Evolutionary conservation across 306 rosid genomes (phyloP), one percentile per base, ranked within the genome.

Genomic region (Clitoria ternatea): DNA sequence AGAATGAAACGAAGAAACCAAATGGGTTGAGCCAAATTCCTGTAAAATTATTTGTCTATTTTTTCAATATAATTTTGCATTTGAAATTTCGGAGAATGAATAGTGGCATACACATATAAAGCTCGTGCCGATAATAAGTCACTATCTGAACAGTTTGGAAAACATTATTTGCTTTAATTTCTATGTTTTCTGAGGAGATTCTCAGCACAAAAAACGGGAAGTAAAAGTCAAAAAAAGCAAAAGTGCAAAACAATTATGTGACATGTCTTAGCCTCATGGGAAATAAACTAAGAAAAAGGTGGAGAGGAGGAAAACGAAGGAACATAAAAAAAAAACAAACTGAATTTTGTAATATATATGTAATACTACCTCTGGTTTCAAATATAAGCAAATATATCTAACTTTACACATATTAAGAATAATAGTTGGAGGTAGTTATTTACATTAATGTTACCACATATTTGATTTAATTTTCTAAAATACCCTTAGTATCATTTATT

Each of bases 111-210:
- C 48, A 61, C n/a, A 37, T 17, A 65, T 5, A 54, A 53, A 42
- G 52, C 56, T n/a, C 37, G 69, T 32, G 68, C 61, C 9, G 60
- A 72, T 30, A 59, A 72, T 45, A 10, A 33, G 7, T 43, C 65
- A 62, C 65, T 39, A 26, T 27, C 13, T 9, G 49, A 73, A 7
- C 55, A 49, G 63, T 48, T 62, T 14, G 71, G 37, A 8, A 44
- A 43, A 73, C 35, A 59, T 32, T 47, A 50, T 62, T 49, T 10
- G 18, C n/a, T 39, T 24, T n/a, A n/a, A n/a, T n/a, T 33, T 32
- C 13, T 19, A 7, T 52, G n/a, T n/a, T n/a, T n/a, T n/a, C 19
- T 53, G 60, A 59, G 35, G 50, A 76, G 69, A 57, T 24, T 23
- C 47, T 47, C 4, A 27, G 45, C 30, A 32, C n/a, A 35, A 56